These are phyloP conservation scores for Monosporascus ibericus DNA, from an alignment of 2,329 filamentous ascomycete species.

Conservation along the genomic window DNA sequence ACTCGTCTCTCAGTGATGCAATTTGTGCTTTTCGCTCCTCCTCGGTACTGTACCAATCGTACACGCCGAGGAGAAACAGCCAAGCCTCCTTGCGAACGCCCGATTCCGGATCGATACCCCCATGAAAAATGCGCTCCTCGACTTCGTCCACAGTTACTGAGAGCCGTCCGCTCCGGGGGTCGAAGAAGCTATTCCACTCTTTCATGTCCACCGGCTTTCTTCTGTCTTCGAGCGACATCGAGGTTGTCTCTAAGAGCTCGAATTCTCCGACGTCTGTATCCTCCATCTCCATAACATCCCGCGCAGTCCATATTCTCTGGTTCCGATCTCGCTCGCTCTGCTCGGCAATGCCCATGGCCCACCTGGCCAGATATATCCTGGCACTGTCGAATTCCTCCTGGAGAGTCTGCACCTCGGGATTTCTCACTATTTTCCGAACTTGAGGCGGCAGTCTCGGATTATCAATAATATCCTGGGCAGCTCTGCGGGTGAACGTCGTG, in stretches of 20 bases:
- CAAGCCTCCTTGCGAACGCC: constrained; percentile 94
- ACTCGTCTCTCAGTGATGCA: constrained; percentile 85
- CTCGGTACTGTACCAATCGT: constrained; percentile 84
- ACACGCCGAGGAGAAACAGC: constrained; percentile 87
- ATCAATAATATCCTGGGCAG: constrained; percentile 85
- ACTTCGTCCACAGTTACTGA: constrained; percentile 83
- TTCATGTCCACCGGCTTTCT: constrained; percentile 70
- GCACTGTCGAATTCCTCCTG: constrained; percentile 98
- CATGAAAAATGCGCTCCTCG: constrained; percentile 96
- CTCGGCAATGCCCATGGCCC: constrained; percentile 98
- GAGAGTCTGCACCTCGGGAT: constrained; percentile 88
- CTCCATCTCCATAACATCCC: constrained; percentile 88
- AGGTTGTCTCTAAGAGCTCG: constrained; percentile 77
- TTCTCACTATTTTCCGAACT: constrained; percentile 75
- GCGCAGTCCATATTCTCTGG: constrained; percentile 86
- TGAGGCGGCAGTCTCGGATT: constrained; percentile 89
- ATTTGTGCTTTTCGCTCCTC: constrained; percentile 80
- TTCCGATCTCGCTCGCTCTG: constrained; percentile 85
- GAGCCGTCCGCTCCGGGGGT: constrained; percentile 65
- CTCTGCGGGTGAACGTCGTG: constrained; percentile 88
- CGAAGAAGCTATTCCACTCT: constrained; percentile 92
- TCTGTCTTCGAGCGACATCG: constrained; percentile 68
- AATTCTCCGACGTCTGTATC: constrained; percentile 94
- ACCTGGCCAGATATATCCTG: constrained; percentile 85
- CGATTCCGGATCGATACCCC: constrained; percentile 81